Conservation (phyloP, 129 eudicot species). For the Flaveria trinervia region DNA sequence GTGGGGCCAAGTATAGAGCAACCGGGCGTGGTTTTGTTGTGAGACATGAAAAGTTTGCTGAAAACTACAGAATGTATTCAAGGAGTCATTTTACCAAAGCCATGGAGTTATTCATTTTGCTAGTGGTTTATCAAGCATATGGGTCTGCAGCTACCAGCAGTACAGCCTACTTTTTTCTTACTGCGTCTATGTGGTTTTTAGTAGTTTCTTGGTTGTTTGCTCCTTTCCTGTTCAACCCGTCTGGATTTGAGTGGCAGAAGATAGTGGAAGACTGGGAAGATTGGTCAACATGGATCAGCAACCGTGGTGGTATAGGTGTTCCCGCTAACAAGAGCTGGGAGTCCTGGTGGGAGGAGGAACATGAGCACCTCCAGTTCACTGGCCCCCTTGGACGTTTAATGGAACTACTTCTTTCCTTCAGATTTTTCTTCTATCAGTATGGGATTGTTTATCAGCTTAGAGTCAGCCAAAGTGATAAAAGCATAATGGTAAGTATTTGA, state of each 20-base stretch:
- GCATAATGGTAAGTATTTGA: constrained; percentile 60
- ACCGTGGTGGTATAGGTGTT: constrained; percentile 90
- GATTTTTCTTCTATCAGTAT: constrained; percentile 88
- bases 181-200: constrained; percentile 86
- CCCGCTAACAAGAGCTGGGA: constrained; percentile 99
- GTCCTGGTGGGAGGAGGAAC: constrained; percentile 99
- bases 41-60: constrained; percentile 94
- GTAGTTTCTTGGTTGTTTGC: constrained; percentile 91
- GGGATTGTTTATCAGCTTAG: constrained; percentile 86
- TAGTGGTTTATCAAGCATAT: constrained; percentile 62
- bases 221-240: constrained; percentile 93
- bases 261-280: constrained; percentile 96
- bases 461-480: constrained; percentile 72
- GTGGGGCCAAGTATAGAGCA: constrained; percentile 97
- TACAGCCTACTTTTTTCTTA: constrained; percentile 46
- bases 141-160: constrained; percentile 47
- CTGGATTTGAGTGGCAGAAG: constrained; percentile 99
- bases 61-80: constrained; percentile 96
- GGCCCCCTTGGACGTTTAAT: constrained; percentile 65
- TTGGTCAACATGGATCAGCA: constrained; percentile 93
- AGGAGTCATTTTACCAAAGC: constrained; percentile 97
- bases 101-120: constrained; percentile 69
- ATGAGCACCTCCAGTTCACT: constrained; percentile 76
- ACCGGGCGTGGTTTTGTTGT: constrained; percentile 99
- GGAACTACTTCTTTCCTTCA: constrained; percentile 72